Evolutionary conservation across 495 filamentous ascomycete genomes (phyloP), one percentile per base, ranked within the genome.

Genomic region (Cladorrhinum samala): DNA sequence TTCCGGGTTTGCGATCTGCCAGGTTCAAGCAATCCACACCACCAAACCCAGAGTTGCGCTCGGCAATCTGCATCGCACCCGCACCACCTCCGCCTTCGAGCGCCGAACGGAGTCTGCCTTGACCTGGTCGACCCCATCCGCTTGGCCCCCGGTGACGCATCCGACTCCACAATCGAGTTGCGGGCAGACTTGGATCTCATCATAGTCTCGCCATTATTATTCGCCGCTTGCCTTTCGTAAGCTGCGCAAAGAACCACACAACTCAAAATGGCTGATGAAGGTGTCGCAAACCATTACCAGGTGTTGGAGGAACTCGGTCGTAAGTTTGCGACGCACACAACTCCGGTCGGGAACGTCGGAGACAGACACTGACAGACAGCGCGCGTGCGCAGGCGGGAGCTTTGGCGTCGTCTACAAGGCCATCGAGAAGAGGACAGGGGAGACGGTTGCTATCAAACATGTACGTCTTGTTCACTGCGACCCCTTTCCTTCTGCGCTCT

Each of bases 401-500:
- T 96, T 98, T 69, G 93, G 93, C 46, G 83, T 87, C 20, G 93
- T 98, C 18, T 98, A 95, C 78, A 98, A 98, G 72, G 93, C 84
- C 21, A 88, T 94, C 65, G 89, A 94, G 62, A 84, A 82, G 58
- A 69, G 80, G 9, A 94, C 89, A 8, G 90, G 90, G 39, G 88
- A 95, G 60, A 83, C 90, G 38, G 91, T 96, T 46, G 91, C 91
- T 5, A 88, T 96, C 64, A 95, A 95, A 67, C 88, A 90, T 77
- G 88, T 89, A 74, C 62, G 83, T 69, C 18, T 40, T 40, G n/a
- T 13, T 40, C 38, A 40, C n/a, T n/a, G n/a, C n/a, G n/a, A n/a
- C n/a, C n/a, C n/a, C n/a, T n/a, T n/a, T 40, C 20, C 20, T 41
- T 20, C 45, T 49, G 6, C 4, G 17, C 39, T 8, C 8, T 41